Evolutionary conservation across 2,329 filamentous ascomycete species (phyloP).

Genomic region (Calonectria montana): DNA sequence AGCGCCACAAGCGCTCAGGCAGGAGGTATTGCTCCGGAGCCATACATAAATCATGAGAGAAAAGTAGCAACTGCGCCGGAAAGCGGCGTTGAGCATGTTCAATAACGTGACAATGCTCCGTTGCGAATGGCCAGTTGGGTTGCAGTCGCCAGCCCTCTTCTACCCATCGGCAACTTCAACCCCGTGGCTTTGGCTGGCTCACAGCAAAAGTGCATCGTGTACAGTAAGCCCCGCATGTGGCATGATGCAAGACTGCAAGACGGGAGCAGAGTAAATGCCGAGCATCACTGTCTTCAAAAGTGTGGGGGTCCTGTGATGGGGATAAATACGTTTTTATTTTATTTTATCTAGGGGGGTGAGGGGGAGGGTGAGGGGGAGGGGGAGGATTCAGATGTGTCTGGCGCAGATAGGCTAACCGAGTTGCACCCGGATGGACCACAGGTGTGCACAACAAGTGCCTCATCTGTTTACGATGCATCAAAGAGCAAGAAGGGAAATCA

Average conservation of each 20-base stretch:
- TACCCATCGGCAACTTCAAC: not conserved
- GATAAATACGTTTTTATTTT: not conserved
- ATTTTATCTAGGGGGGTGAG: not conserved
- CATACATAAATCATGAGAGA: not conserved
- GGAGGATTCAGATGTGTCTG: slow-evolving; percentile 4
- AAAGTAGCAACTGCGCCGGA: not conserved
- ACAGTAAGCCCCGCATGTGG: slow-evolving; percentile 12
- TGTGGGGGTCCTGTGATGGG: slow-evolving; percentile 1
- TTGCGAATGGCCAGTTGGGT: slow-evolving; percentile 6
- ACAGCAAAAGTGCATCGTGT: not conserved
- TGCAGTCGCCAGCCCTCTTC: not conserved
- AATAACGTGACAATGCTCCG: not conserved
- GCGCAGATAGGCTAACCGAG: slow-evolving; percentile 6
- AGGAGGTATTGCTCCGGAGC: not conserved
- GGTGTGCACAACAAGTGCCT: not conserved
- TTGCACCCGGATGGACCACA: not conserved
- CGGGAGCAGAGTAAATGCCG: not conserved
- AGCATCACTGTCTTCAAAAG: not conserved
- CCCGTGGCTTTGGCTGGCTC: slow-evolving; percentile 3
- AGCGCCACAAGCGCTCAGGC: not conserved
- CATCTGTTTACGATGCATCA: not conserved
- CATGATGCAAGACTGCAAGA: not conserved
- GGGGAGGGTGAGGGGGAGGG: not conserved
- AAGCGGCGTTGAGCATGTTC: not conserved
- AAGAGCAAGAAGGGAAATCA: not conserved